These are phyloP conservation scores for Phytomonas serpens DNA, from an alignment of 208 protist species.

Conservation along the genomic window DNA sequence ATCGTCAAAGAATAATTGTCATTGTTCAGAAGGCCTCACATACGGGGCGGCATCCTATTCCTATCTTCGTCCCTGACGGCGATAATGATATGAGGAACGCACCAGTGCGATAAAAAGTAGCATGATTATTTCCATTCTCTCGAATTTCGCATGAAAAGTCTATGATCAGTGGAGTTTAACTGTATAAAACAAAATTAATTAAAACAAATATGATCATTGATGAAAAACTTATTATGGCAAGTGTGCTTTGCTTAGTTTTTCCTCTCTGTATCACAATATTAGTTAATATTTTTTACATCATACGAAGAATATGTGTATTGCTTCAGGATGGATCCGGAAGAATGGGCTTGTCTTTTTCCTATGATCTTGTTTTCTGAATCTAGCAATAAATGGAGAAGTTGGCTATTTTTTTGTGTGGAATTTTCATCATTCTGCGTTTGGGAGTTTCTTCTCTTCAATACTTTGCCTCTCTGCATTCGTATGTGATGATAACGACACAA, in stretches of 20 bases:
- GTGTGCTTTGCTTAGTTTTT: background rate
- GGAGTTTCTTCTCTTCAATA: background rate
- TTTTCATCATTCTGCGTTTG: background rate
- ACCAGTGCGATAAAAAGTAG: background rate
- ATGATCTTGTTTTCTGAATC: background rate
- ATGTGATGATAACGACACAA: background rate
- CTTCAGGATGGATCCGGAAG: background rate
- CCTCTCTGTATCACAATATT: background rate
- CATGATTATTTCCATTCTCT: background rate
- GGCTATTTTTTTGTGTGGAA: background rate
- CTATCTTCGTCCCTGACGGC: background rate
- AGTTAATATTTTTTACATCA: background rate
- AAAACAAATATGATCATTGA: background rate
- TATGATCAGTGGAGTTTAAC: background rate
- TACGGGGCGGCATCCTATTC: background rate
- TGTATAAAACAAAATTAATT: background rate
- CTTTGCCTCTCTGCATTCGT: background rate
- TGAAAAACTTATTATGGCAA: background rate
- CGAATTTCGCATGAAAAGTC: background rate
- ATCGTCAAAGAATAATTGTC: background rate
- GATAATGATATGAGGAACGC: background rate
- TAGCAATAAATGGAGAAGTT: background rate
- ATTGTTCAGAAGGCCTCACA: background rate
- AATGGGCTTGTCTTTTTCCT: background rate
- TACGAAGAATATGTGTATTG: background rate